These are phyloP conservation scores for Acanthamoeba healyi DNA, from an alignment of 208 protist genomes.

Conservation along the genomic window DNA sequence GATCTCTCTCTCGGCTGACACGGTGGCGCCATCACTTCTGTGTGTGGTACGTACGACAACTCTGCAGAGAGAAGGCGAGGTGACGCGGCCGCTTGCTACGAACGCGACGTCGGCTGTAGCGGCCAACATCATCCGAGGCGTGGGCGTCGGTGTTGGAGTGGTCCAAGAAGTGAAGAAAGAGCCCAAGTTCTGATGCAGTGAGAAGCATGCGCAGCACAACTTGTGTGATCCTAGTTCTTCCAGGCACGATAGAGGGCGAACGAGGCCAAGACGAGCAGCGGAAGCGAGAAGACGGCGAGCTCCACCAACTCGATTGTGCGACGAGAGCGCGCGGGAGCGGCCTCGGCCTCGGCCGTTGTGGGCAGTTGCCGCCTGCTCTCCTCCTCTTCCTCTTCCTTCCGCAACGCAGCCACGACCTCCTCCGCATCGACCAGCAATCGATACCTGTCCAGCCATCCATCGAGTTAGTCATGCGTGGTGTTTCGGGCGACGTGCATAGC, in stretches of 20 bases:
- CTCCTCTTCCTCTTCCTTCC: not conserved
- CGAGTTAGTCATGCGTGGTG: not conserved
- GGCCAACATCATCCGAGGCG: constrained; percentile 51
- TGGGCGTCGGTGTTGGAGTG: not conserved
- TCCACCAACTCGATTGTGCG: not conserved
- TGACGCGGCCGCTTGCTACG: not conserved
- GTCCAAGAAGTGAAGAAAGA: not conserved
- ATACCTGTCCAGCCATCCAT: not conserved
- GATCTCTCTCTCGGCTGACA: too few species aligned
- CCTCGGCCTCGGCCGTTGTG: not conserved
- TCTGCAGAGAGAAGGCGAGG: constrained; percentile 15
- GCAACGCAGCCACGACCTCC: not conserved
- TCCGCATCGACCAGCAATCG: not conserved
- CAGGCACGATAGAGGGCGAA: not conserved
- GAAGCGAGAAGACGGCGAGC: constrained; percentile 12
- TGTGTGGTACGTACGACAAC: not conserved
- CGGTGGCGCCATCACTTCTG: too few species aligned
- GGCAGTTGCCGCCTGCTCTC: not conserved
- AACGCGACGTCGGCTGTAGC: not conserved
- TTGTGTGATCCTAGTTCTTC: not conserved
- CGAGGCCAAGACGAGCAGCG: not conserved
- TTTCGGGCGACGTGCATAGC: not conserved
- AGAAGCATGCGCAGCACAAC: too few species aligned
- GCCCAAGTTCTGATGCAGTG: constrained; percentile 18
- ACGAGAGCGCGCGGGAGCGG: not conserved